Evolutionary conservation across 352 stramenopile genomes (phyloP), one percentile per base, ranked within the genome.

Genomic region (Globisporangium nagaii): DNA sequence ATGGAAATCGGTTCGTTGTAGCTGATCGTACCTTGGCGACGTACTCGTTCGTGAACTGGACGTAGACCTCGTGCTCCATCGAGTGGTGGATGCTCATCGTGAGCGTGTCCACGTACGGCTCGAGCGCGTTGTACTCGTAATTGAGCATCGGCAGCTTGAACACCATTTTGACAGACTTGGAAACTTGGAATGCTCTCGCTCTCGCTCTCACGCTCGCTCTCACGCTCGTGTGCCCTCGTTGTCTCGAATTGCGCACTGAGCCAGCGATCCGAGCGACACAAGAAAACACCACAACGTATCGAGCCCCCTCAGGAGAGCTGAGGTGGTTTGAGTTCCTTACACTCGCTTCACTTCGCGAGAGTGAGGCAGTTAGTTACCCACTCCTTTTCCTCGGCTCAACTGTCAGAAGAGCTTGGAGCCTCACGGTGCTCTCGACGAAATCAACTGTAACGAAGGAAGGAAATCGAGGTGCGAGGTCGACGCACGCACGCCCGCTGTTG

Each of bases 1-100:
- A 10, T 5, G 22, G 25, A 32, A 24, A 7, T 43, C 15, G 31
- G 7, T 54, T 25, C 6, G n/a, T n/a, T n/a, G n/a, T n/a, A n/a
- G n/a, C n/a, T 57, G 12, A 51, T 78, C 50, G 52, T 86, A 89
- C 60, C 41, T 64, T 65, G 37, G 63, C 62, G 56, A 75, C 56
- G 45, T 61, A 70, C 35, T 63, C 66, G 50, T 84, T 68, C 44
- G 64, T 66, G 36, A 53, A 67, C 40, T 73, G 51, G 34, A 72
- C 58, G 58, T 72, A 72, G n/a, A 70, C 58, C 25, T 73, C 53
- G 59, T 85, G 74, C 44, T 84, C 72, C 10, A 73, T 66, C 41
- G 65, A 65, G 56, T 84, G 74, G 60, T 84, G 74, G 48, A 83
- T 84, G 35, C 57, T 71, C 64, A 84, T 66, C 20, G 74, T 84